Evolutionary conservation across 768 basidiomycete species (phyloP).

Genomic region (Tylopilus sp.): DNA sequence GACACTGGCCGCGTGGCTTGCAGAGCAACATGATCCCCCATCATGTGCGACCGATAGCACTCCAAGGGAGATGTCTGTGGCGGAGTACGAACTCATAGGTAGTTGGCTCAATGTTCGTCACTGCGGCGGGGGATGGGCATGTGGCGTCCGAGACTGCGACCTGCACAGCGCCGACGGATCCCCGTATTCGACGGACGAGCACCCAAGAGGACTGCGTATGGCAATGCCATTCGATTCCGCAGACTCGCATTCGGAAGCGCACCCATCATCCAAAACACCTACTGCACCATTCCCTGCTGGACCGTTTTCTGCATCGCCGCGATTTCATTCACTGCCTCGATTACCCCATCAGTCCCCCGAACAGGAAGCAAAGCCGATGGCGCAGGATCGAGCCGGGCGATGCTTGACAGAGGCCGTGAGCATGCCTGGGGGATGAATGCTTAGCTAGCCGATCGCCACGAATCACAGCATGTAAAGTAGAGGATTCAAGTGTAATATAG

Average conservation of each 20-base stretch:
- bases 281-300: slow-evolving; percentile 9
- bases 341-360: slow-evolving; percentile 19
- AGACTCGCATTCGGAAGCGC: slow-evolving; percentile 11
- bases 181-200: slow-evolving; percentile 25
- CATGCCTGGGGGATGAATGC: slow-evolving; percentile 43
- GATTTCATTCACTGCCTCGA: slow-evolving; percentile 25
- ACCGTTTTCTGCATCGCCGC: slow-evolving; percentile 17
- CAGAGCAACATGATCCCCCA: slow-evolving; percentile 33
- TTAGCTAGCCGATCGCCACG: slow-evolving; percentile 12
- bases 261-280: slow-evolving; percentile 3
- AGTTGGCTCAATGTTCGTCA: slow-evolving; percentile 40
- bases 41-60: slow-evolving; percentile 25
- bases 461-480: background rate
- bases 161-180: slow-evolving; percentile 34
- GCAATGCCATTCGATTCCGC: slow-evolving; percentile 25
- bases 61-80: slow-evolving; percentile 37
- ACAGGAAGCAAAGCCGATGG: slow-evolving; percentile 15
- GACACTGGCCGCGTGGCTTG: slow-evolving; percentile 36
- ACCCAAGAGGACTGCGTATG: slow-evolving; percentile 17
- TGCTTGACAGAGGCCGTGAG: slow-evolving; percentile 25
- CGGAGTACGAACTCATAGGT: slow-evolving; percentile 46
- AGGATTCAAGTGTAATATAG: slow-evolving; percentile 12
- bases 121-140: slow-evolving; percentile 24
- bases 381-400: slow-evolving; percentile 11
- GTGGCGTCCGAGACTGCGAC: slow-evolving; percentile 28